These are phyloP conservation scores for Nitzschia putrida DNA, from an alignment of 108 stramenopile genomes.

Conservation along the genomic window DNA sequence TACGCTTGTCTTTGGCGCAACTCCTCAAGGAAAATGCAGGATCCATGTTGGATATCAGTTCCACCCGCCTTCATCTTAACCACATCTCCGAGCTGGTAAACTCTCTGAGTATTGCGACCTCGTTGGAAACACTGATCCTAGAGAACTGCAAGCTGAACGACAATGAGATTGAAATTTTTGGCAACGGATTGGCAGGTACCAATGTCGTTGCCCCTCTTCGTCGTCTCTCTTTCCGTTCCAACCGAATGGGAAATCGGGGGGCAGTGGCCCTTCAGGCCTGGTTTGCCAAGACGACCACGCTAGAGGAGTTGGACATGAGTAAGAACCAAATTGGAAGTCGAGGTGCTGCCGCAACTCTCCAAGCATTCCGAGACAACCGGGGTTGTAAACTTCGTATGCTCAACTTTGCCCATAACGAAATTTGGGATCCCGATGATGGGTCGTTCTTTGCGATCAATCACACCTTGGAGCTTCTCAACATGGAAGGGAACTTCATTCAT, in stretches of 20 bases:
- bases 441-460: conserved; percentile 30
- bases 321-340: conserved; percentile 47
- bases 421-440: conserved; percentile 46
- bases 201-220: conserved; percentile 7
- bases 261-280: conserved; percentile 26
- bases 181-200: conserved; percentile 24
- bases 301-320: conserved; percentile 40
- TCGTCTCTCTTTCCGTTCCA: conserved; percentile 37
- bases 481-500: conserved; percentile 45
- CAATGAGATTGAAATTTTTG: conserved; percentile 40
- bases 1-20: conserved; percentile 13
- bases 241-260: conserved; percentile 48
- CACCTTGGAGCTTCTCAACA: conserved; percentile 30
- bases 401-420: conserved; percentile 48
- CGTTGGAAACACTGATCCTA: conserved; percentile 39
- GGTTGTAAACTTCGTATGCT: conserved; percentile 27
- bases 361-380: conserved; percentile 44
- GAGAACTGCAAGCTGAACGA: conserved; percentile 47
- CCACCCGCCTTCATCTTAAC: conserved; percentile 36
- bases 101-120: conserved; percentile 23
- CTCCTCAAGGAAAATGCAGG: conserved; percentile 17
- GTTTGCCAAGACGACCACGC: conserved; percentile 21
- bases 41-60: conserved; percentile 31
- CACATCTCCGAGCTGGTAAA: conserved; percentile 41
- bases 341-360: conserved; percentile 28